Evolutionary conservation across 441 rosid species (phyloP).

Genomic region (Raphanus hybrid): DNA sequence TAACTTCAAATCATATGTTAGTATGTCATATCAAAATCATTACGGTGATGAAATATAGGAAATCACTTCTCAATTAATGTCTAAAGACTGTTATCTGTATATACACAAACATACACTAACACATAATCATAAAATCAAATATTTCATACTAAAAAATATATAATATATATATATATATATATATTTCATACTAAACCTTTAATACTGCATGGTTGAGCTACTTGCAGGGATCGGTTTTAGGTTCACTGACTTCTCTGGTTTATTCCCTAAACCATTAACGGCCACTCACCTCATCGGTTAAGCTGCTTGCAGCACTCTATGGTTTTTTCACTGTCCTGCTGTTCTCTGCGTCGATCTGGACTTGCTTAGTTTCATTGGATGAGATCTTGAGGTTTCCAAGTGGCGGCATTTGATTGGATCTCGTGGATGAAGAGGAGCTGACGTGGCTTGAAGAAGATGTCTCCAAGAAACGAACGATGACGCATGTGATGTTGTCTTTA

Average conservation of each 20-base stretch:
- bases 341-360: background rate
- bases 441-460: constrained; percentile 19
- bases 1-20: no score
- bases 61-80: no score
- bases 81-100: no score
- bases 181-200: constrained; percentile 2
- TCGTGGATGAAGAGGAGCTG: constrained; percentile 11
- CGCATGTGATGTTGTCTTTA: constrained; percentile 89
- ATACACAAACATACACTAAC: no score
- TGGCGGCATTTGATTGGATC: constrained; percentile 10
- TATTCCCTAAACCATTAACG: background rate
- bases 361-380: constrained; percentile 23
- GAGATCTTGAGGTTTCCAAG: constrained; percentile 30
- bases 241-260: constrained; percentile 6
- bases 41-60: no score
- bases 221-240: background rate
- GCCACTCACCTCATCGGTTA: background rate
- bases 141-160: background rate
- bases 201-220: background rate
- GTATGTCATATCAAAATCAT: no score
- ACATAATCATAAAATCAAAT: no score
- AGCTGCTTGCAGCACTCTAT: constrained; percentile 7
- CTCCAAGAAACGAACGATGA: constrained; percentile 75
- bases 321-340: constrained; percentile 8
- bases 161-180: background rate